Percentiles rank a stretch among this genome's conserved stretches.
Evolutionary conservation across 768 basidiomycete species (phyloP).

Genomic region (Gloeostereum incarnatum): DNA sequence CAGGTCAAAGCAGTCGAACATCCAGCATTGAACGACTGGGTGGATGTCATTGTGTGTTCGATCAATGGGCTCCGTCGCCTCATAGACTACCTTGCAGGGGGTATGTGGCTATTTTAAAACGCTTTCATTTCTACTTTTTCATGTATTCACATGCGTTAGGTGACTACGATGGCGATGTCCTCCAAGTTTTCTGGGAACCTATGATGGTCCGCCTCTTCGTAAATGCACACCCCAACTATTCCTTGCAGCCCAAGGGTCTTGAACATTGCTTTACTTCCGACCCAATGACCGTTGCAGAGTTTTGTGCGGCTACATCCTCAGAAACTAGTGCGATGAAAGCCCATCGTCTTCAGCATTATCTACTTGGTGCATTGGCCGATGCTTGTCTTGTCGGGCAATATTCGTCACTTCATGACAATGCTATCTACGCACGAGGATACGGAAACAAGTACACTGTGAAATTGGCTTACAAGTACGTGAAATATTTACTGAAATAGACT

Average conservation of each 20-base stretch:
- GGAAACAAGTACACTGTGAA: constrained; percentile 33
- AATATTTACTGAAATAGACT: background rate
- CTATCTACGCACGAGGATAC: constrained; percentile 47
- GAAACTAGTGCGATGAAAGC: constrained; percentile 17
- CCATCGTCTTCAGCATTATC: constrained; percentile 32
- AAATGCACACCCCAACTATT: constrained; percentile 40
- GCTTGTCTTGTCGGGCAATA: constrained; percentile 42
- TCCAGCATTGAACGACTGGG: constrained; percentile 34
- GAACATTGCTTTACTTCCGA: constrained; percentile 28
- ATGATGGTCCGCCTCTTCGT: constrained; percentile 42
- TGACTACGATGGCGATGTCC: constrained; percentile 67
- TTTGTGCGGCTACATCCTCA: constrained; percentile 19
- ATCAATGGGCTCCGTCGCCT: constrained; percentile 42
- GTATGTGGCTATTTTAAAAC: constrained; percentile 19
- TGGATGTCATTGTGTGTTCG: constrained; percentile 54
- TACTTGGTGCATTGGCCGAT: constrained; percentile 41
- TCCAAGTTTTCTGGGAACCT: constrained; percentile 48
- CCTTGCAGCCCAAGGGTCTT: constrained; percentile 38
- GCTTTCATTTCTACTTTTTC: background rate
- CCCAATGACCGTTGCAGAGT: constrained; percentile 33
- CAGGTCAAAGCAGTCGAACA: constrained; percentile 51
- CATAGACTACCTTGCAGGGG: constrained; percentile 57
- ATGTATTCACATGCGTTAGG: constrained; percentile 22
- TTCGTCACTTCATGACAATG: constrained; percentile 44
- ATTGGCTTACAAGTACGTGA: constrained; percentile 43